phyloP scores from a whole-genome alignment of 495 filamentous ascomycete species.

The Daldinia bambusicola region DNA sequence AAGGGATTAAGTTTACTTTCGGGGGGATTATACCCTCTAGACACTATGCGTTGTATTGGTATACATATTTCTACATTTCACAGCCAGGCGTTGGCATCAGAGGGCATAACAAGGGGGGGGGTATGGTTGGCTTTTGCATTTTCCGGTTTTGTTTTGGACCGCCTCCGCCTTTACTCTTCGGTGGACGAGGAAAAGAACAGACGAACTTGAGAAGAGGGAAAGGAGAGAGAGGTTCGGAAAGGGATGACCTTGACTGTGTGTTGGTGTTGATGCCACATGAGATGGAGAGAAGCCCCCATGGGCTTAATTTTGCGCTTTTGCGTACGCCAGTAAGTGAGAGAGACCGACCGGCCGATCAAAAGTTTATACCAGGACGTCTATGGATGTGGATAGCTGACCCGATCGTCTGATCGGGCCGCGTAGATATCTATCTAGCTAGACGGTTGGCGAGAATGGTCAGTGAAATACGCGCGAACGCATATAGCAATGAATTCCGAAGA shows the following conservation, averaged over 20 bases:
- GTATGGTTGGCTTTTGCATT: conserved; percentile 39
- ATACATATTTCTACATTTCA: conserved; percentile 39
- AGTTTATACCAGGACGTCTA: not conserved
- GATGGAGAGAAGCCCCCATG: not conserved
- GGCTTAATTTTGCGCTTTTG: not conserved
- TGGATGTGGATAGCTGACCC: conserved; percentile 5
- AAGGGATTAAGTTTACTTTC: conserved; percentile 1
- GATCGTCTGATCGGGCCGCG: conserved; percentile 15
- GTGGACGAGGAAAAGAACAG: conserved; percentile 5
- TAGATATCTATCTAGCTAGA: conserved; percentile 10
- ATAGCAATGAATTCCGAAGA: not conserved
- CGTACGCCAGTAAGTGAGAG: not conserved
- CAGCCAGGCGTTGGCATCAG: conserved; percentile 48
- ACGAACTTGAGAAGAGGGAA: not conserved
- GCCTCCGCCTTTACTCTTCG: not conserved
- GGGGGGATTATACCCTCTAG: conserved; percentile 4
- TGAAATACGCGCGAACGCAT: conserved; percentile 15
- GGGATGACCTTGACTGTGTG: conserved; percentile 10
- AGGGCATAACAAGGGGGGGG: conserved; percentile 38
- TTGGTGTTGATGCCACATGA: not conserved
- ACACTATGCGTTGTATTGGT: conserved; percentile 41
- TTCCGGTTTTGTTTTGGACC: conserved; percentile 18
- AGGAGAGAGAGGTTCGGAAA: not conserved
- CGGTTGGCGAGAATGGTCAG: conserved; percentile 25
- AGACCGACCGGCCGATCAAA: not conserved